phyloP scores from a whole-genome alignment of 345 rosid genomes.

The Sisymbrium irio region DNA sequence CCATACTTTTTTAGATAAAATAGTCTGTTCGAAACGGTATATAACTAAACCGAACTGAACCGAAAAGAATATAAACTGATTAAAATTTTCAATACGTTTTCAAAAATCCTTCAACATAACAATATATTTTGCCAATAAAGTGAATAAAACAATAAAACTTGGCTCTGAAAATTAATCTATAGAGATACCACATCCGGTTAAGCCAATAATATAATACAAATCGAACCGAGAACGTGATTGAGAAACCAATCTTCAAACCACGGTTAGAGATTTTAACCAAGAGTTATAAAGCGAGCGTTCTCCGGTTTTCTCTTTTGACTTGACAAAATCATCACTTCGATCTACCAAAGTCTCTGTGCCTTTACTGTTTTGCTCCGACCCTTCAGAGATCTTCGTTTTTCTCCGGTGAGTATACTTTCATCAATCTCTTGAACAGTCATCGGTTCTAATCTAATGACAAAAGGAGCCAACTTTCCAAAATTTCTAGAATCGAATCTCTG shows the following conservation, averaged over 20 bases:
- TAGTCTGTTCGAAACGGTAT: too few species aligned
- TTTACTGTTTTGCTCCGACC: not conserved
- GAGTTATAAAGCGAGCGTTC: too few species aligned
- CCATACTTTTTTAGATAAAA: too few species aligned
- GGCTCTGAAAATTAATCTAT: too few species aligned
- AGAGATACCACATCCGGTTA: not conserved
- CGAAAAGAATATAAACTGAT: not conserved
- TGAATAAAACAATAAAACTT: too few species aligned
- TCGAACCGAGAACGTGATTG: not conserved
- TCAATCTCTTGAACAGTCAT: not conserved
- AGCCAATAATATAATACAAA: too few species aligned
- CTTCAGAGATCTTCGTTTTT: slow-evolving; percentile 10
- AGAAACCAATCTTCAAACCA: not conserved
- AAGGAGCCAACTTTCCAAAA: not conserved
- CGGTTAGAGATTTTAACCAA: not conserved
- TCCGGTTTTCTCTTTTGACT: not conserved
- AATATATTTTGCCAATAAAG: too few species aligned
- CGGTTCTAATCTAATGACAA: not conserved
- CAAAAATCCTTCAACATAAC: not conserved
- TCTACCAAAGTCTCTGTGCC: not conserved
- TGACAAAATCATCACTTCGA: not conserved
- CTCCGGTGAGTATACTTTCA: slow-evolving; percentile 13
- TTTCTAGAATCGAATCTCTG: not conserved
- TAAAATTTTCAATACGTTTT: not conserved
- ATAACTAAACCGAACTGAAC: too few species aligned